Evolutionary conservation across 2,329 filamentous ascomycete genomes (phyloP).

Genomic region (Ophiostoma himal-ulmi): DNA sequence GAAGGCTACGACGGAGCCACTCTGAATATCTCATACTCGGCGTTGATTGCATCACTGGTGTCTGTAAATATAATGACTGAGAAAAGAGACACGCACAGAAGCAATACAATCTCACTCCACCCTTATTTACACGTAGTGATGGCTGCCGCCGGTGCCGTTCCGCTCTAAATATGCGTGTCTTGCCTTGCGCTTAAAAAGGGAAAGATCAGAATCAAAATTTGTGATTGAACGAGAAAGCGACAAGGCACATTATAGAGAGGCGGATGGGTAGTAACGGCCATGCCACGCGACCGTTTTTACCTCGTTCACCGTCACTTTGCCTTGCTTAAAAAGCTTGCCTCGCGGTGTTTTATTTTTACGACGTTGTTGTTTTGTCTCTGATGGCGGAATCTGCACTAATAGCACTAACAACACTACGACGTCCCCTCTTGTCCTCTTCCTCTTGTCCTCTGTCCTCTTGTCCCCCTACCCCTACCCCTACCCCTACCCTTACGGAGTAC

Average conservation of each 20-base stretch:
- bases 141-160: slow-evolving; percentile 1
- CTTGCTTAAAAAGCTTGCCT: not conserved
- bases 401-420: not conserved
- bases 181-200: not conserved
- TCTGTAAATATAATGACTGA: not conserved
- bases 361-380: not conserved
- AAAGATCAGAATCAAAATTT: not conserved
- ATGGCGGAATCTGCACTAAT: slow-evolving; percentile 10
- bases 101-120: not conserved
- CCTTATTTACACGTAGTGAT: not conserved
- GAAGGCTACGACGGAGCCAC: slow-evolving; percentile 6
- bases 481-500: not conserved
- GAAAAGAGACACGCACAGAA: not conserved
- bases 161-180: not conserved
- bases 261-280: not conserved
- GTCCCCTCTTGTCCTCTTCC: not conserved
- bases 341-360: not conserved
- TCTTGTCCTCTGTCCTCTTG: not conserved
- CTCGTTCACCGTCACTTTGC: not conserved
- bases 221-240: not conserved
- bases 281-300: not conserved
- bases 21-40: slow-evolving; percentile 7
- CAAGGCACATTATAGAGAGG: not conserved
- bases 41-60: not conserved
- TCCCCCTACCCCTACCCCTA: not conserved